phyloP scores from a whole-genome alignment of 1,284 basidiomycete genomes.

The Cryptococcus sp. region DNA sequence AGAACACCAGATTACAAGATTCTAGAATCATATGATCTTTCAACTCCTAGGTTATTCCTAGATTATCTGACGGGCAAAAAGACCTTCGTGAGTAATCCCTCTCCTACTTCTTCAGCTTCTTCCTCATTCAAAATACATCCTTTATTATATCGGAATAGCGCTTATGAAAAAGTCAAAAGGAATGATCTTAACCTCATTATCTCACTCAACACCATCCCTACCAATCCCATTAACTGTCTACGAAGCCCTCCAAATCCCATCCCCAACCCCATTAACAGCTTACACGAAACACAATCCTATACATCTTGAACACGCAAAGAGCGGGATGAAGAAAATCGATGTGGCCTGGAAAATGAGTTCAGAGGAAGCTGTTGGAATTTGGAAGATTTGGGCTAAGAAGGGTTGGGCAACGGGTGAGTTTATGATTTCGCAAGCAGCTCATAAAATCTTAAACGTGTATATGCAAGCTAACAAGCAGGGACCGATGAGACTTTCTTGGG shows the following conservation, averaged over 20 bases:
- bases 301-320: constrained; percentile 34
- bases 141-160: neutral
- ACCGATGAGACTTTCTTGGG: constrained; percentile 44
- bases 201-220: constrained; percentile 23
- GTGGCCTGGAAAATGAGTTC: constrained; percentile 38
- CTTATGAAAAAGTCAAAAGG: constrained; percentile 8
- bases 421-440: neutral
- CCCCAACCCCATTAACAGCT: constrained; percentile 25
- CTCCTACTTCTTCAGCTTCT: constrained; percentile 1
- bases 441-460: too few relatives aligned
- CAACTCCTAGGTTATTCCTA: constrained; percentile 69
- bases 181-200: constrained; percentile 31
- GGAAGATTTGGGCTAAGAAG: constrained; percentile 41
- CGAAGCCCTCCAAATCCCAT: constrained; percentile 21
- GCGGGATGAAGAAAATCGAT: constrained; percentile 31
- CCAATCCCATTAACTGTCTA: constrained; percentile 26
- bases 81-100: constrained; percentile 57
- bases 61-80: constrained; percentile 69
- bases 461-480: neutral
- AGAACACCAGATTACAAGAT: constrained; percentile 68
- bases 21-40: constrained; percentile 75
- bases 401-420: constrained; percentile 19
- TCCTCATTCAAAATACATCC: too few relatives aligned
- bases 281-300: constrained; percentile 37
- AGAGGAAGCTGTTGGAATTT: constrained; percentile 46